A percentile compares a stretch with the other conserved stretches of the same genome.
These are phyloP conservation scores for Cladosporium sphaerospermum DNA, from an alignment of 2,329 filamentous ascomycete genomes.

Conservation along the genomic window DNA sequence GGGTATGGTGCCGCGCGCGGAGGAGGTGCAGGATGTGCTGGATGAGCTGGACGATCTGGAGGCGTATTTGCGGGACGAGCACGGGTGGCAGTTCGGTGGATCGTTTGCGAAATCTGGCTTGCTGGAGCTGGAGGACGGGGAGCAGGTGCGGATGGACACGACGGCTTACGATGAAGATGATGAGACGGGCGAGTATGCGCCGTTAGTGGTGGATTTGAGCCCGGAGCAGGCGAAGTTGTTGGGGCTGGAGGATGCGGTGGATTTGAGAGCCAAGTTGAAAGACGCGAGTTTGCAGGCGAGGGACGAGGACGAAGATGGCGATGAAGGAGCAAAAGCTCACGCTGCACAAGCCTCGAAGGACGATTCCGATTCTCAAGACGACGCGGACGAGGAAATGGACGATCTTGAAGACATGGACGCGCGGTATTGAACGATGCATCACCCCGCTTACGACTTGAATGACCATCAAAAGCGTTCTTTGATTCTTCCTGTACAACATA, in stretches of 20 bases:
- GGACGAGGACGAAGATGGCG: slow-evolving; percentile 14
- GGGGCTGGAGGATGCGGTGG: slow-evolving; percentile 24
- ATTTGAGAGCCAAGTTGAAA: slow-evolving; percentile 17
- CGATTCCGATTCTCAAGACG: slow-evolving; percentile 26
- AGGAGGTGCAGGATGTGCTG: slow-evolving; percentile 44
- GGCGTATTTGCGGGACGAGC: slow-evolving; percentile 47
- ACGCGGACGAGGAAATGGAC: slow-evolving; percentile 31
- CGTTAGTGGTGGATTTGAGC: slow-evolving; percentile 52
- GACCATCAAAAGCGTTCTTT: too few relatives aligned
- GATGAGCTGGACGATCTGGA: slow-evolving; percentile 51
- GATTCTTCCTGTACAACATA: too few relatives aligned
- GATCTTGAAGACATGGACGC: slow-evolving; percentile 33
- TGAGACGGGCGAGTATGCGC: slow-evolving; percentile 59
- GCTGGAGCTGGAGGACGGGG: slow-evolving; percentile 57
- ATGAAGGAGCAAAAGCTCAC: slow-evolving; percentile 11
- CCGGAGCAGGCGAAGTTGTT: slow-evolving; percentile 37
- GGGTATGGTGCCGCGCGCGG: slow-evolving; percentile 35
- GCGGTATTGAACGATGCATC: slow-evolving; percentile 17
- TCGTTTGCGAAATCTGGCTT: slow-evolving; percentile 51
- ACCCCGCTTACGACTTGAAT: too few relatives aligned
- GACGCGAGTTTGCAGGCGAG: slow-evolving; percentile 12
- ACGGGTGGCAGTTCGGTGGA: slow-evolving; percentile 53
- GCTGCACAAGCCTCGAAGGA: slow-evolving; percentile 14
- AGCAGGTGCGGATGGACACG: slow-evolving; percentile 53
- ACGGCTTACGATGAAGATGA: slow-evolving; percentile 50